These are phyloP conservation scores for Arxiozyma slooffiae DNA, from an alignment of 1,139 yeast species.

Conservation along the genomic window DNA sequence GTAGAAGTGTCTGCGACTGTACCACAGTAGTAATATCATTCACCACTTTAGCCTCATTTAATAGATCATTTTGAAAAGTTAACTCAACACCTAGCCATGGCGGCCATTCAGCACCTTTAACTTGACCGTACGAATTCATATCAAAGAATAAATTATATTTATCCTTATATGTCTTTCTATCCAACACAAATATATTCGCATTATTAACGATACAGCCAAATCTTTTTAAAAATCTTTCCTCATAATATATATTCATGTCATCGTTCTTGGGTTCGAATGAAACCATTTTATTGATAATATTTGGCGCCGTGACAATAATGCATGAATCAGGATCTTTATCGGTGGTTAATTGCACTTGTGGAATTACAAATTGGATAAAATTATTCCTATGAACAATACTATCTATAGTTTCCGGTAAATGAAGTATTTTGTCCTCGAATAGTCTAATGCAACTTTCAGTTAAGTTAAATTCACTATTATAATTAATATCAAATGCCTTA, in stretches of 20 bases:
- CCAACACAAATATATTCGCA: slow-evolving; percentile 62
- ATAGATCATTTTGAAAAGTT: slow-evolving; percentile 58
- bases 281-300: slow-evolving; percentile 58
- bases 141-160: slow-evolving; percentile 39
- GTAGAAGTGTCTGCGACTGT: slow-evolving; percentile 39
- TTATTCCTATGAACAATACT: slow-evolving; percentile 10
- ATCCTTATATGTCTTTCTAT: slow-evolving; percentile 38
- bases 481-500: slow-evolving; percentile 1
- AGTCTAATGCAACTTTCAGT: slow-evolving; percentile 7
- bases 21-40: slow-evolving; percentile 55
- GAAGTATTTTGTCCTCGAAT: slow-evolving; percentile 13
- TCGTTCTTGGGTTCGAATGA: slow-evolving; percentile 39
- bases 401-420: slow-evolving; percentile 4
- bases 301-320: slow-evolving; percentile 61
- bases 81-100: slow-evolving; percentile 77
- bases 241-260: slow-evolving; percentile 40
- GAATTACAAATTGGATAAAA: slow-evolving; percentile 62
- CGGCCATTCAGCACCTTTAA: slow-evolving; percentile 44
- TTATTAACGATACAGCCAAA: slow-evolving; percentile 59
- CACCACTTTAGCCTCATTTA: slow-evolving; percentile 48
- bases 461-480: slow-evolving; percentile 4
- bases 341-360: slow-evolving; percentile 76
- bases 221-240: slow-evolving; percentile 55
- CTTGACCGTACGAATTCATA: slow-evolving; percentile 35
- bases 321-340: slow-evolving; percentile 55